phyloP scores from a whole-genome alignment of 2,329 filamentous ascomycete species.

The Colletotrichum camelliae region DNA sequence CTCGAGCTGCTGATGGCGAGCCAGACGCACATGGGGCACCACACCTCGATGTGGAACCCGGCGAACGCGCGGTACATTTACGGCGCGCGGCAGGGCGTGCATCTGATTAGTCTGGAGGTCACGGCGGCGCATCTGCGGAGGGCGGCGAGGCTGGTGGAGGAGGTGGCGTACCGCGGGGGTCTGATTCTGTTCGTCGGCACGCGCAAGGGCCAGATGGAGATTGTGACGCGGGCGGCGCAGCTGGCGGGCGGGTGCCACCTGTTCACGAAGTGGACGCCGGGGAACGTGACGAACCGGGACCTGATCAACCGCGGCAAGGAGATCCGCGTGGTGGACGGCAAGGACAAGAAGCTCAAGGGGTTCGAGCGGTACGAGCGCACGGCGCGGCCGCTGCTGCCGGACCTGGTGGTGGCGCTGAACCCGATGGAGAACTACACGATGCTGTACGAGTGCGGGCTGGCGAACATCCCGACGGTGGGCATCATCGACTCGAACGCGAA shows the following conservation, averaged over 20 bases:
- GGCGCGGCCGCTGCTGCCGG: constrained; percentile 75
- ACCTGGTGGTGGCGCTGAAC: constrained; percentile 92
- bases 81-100: constrained; percentile 84
- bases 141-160: constrained; percentile 89
- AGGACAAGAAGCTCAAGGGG: constrained; percentile 65
- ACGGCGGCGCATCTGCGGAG: constrained; percentile 91
- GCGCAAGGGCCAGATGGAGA: constrained; percentile 78
- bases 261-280: constrained; percentile 92
- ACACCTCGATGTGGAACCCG: constrained; percentile 92
- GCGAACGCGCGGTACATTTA: constrained; percentile 94
- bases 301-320: constrained; percentile 77
- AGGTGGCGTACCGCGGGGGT: constrained; percentile 82
- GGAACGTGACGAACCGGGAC: constrained; percentile 90
- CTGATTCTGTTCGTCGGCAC: constrained; percentile 92
- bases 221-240: constrained; percentile 81
- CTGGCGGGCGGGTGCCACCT: constrained; percentile 83
- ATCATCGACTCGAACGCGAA: constrained; percentile 93
- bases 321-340: constrained; percentile 78
- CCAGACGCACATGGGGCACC: constrained; percentile 89
- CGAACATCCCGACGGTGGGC: constrained; percentile 91
- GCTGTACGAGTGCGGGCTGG: constrained; percentile 87
- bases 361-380: constrained; percentile 71
- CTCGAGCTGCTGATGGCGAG: constrained; percentile 89
- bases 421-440: constrained; percentile 90
- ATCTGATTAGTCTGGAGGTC: constrained; percentile 90